These are phyloP conservation scores for Cyclotella atomus DNA, from an alignment of 108 stramenopile species.

Conservation along the genomic window DNA sequence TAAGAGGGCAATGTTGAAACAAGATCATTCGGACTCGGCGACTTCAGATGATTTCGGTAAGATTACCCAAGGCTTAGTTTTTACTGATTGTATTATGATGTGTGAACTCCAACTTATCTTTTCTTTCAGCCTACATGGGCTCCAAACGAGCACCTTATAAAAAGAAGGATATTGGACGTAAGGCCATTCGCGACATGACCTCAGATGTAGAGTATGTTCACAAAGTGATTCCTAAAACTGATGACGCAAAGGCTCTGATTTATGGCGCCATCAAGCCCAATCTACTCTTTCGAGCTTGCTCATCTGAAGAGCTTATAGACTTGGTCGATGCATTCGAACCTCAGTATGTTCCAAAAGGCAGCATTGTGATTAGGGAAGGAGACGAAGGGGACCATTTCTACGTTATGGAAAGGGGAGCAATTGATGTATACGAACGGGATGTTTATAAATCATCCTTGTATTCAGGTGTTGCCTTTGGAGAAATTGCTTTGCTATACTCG, in stretches of 20 bases:
- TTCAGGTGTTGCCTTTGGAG: constrained; percentile 74
- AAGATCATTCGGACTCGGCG: not conserved
- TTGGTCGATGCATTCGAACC: constrained; percentile 60
- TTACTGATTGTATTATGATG: no score
- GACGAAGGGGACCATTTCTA: constrained; percentile 75
- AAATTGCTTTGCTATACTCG: constrained; percentile 85
- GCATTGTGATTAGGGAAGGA: constrained; percentile 63
- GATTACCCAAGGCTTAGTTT: no score
- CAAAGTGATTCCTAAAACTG: constrained; percentile 54
- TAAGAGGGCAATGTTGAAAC: constrained; percentile 14
- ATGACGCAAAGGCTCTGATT: constrained; percentile 61
- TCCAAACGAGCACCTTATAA: constrained; percentile 9
- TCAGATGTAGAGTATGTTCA: constrained; percentile 28
- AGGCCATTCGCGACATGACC: constrained; percentile 29
- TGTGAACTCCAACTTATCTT: not conserved
- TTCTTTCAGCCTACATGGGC: not conserved
- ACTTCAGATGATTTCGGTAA: not conserved
- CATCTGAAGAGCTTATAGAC: constrained; percentile 51
- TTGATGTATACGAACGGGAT: constrained; percentile 55
- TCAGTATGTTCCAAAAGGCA: constrained; percentile 24
- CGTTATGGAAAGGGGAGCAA: constrained; percentile 57
- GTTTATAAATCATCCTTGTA: constrained; percentile 33
- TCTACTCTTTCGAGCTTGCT: constrained; percentile 50
- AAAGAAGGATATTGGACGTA: constrained; percentile 39
- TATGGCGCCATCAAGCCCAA: constrained; percentile 68